Percentiles rank a stretch among this genome's conserved stretches.
Conservation (phyloP, 2,329 filamentous ascomycete genomes). For the Penicillium griseofulvum region DNA sequence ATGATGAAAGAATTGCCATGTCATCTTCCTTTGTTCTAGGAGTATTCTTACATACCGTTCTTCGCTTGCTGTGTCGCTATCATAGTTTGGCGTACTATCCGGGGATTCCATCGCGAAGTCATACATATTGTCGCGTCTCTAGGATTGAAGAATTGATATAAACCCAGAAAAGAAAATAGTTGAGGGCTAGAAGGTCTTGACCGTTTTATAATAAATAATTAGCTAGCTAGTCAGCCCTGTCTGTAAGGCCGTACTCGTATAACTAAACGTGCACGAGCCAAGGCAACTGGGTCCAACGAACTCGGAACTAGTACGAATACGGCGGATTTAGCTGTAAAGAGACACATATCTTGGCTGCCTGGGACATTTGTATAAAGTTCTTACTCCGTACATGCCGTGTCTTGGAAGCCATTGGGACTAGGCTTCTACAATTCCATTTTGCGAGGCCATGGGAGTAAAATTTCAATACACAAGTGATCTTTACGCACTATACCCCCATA, state of each 20-base stretch:
- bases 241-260: slow-evolving; percentile 18
- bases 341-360: not conserved
- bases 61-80: slow-evolving; percentile 22
- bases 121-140: not conserved
- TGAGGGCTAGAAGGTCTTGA: not conserved
- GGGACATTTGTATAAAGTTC: not conserved
- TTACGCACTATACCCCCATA: not conserved
- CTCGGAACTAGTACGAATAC: slow-evolving; percentile 1
- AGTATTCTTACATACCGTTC: slow-evolving; percentile 18
- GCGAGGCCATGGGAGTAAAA: not conserved
- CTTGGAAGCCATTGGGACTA: not conserved
- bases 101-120: slow-evolving; percentile 10
- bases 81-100: slow-evolving; percentile 14
- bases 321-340: not conserved
- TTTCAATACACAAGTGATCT: too few species aligned
- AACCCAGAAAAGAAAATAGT: not conserved
- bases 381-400: not conserved
- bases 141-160: not conserved
- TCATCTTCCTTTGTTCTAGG: not conserved
- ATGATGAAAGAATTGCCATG: not conserved
- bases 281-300: not conserved
- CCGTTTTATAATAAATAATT: not conserved
- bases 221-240: slow-evolving; percentile 2
- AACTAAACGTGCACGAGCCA: slow-evolving; percentile 10
- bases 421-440: not conserved